Evolutionary conservation across 805 yeast genomes (phyloP), one percentile per base, ranked within the genome.

Genomic region (Ogataea minuta): DNA sequence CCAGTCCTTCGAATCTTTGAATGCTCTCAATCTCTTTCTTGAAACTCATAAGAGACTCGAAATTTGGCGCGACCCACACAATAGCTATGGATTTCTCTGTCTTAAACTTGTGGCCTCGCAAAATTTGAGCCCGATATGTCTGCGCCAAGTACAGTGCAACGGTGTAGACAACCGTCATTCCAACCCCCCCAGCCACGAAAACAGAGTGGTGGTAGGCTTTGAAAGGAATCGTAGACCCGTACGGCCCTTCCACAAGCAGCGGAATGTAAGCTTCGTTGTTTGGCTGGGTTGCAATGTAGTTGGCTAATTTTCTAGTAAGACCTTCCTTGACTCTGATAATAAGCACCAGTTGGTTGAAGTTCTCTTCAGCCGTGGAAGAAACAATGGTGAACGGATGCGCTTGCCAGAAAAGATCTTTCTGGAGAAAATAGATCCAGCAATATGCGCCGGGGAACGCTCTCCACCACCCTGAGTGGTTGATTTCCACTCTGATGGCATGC

Each of bases 311-410:
- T 41, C 63, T 60, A 2, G 84, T 76, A 43, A 76, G 59, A 3
- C 85, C 86, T 9, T 68, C 68, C 47, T 79, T 74, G 4, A 73
- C 72, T 52, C 72, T 72, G 33, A 76, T 62, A 36, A 68, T 61
- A 34, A 80, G 66, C 21, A 59, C 59, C 31, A 63, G 39, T 41
- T 62, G 64, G 36, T 72, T 72, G 41, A 70, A 66, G 27, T 76
- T 68, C 12, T 66, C 62, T 9, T 63, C 69, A 7, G 60, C 59
- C 5, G 57, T 62, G 0, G 71, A 57, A 13, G 74, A 70, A 12
- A 74, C 64, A 13, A 74, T 64, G 0, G 85, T 78, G 48, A 81
- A 81, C 3, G 88, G 88, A 56, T 81, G 87, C 1, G 85, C 77
- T 50, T 81, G 81, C 77, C 81, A 76, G 51, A 77, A 74, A 49